phyloP scores from a whole-genome alignment of 179 eudicot genomes.

The Beta lomatogona region DNA sequence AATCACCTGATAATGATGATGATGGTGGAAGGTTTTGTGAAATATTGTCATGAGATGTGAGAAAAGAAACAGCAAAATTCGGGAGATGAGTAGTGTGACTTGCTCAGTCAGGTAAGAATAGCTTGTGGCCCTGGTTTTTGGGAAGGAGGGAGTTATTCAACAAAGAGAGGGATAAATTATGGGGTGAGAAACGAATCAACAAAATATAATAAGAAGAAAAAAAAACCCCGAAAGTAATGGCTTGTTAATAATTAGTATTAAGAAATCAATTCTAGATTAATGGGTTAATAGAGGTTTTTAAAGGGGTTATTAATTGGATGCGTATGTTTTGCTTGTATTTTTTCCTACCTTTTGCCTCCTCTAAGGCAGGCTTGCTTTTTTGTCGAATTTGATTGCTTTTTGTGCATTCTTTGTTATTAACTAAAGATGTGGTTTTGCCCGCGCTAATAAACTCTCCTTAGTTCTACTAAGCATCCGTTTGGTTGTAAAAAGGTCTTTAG shows the following conservation, averaged over 20 bases:
- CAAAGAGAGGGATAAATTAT: constrained; percentile 23
- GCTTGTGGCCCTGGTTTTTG: constrained; percentile 64
- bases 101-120: constrained; percentile 67
- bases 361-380: constrained; percentile 4
- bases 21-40: not conserved
- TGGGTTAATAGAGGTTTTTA: not conserved
- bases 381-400: constrained; percentile 4
- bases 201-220: too few species aligned
- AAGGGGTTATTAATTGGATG: constrained; percentile 3
- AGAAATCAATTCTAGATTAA: too few species aligned
- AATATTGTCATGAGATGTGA: constrained; percentile 33
- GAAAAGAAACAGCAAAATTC: not conserved
- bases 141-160: not conserved
- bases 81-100: constrained; percentile 31
- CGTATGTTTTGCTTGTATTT: not conserved
- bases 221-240: too few species aligned
- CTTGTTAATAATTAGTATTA: too few species aligned
- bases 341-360: not conserved
- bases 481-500: too few species aligned
- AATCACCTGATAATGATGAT: constrained; percentile 1
- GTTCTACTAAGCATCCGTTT: too few species aligned
- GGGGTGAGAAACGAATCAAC: constrained; percentile 32
- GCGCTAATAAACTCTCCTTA: too few species aligned
- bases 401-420: not conserved
- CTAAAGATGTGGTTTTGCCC: too few species aligned